phyloP scores from a whole-genome alignment of 352 stramenopile species.

The Phytopythium ostracodes region DNA sequence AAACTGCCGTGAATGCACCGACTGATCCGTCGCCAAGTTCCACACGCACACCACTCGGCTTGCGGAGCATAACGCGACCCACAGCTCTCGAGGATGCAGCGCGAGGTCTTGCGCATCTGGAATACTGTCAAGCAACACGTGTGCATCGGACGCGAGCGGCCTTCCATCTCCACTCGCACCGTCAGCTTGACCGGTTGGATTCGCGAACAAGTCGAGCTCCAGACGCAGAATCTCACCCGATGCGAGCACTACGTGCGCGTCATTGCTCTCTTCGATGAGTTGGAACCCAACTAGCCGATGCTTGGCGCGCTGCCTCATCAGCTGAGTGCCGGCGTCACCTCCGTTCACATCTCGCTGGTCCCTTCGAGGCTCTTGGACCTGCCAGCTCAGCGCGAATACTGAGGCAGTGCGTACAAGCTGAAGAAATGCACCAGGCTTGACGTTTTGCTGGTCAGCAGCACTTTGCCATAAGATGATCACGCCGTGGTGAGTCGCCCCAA shows the following conservation, averaged over 20 bases:
- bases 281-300: slow-evolving; percentile 6
- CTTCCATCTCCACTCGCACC: neutral
- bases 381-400: slow-evolving; percentile 16
- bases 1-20: slow-evolving; percentile 18
- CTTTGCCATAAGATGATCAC: slow-evolving; percentile 34
- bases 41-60: slow-evolving; percentile 34
- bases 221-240: slow-evolving; percentile 25
- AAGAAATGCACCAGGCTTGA: slow-evolving; percentile 29
- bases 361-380: neutral
- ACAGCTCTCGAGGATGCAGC: slow-evolving; percentile 32
- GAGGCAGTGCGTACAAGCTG: slow-evolving; percentile 14
- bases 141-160: neutral
- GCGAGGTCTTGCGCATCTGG: slow-evolving; percentile 23
- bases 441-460: neutral
- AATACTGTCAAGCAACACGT: slow-evolving; percentile 21
- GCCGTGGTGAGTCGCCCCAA: slow-evolving; percentile 35
- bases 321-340: neutral
- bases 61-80: slow-evolving; percentile 34
- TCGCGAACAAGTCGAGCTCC: slow-evolving; percentile 15
- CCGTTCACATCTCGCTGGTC: neutral
- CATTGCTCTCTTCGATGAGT: slow-evolving; percentile 20
- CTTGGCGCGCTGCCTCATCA: neutral
- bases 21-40: slow-evolving; percentile 32
- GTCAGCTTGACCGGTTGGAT: neutral
- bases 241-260: slow-evolving; percentile 18